Evolutionary conservation across 2,329 filamentous ascomycete species (phyloP), one percentile per base, ranked within the genome.

Genomic region (Aureobasidium sp.): DNA sequence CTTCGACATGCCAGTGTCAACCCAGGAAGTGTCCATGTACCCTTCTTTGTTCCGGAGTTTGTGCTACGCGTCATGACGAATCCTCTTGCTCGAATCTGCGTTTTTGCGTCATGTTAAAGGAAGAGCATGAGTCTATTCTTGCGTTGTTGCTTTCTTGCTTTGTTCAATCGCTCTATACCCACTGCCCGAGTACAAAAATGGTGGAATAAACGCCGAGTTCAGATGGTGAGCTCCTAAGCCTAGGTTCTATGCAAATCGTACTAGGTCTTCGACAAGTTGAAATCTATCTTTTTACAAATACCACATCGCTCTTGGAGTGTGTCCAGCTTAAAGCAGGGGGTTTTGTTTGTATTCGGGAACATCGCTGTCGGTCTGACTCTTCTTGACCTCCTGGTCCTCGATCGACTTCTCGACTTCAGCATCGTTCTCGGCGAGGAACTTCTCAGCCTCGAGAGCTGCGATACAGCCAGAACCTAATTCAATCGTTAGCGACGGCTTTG

Each of bases 361-460:
- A 58, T 79, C 82, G 67, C 81, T 82, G 65, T 83, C 76, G 22
- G 75, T 72, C 14, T 65, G 47, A 53, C 68, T 67, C 69, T 80
- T 80, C 71, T 78, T 76, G 60, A 76, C 78, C 65, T 78, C 77
- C 66, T 80, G 80, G 68, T 80, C 77, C 68, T 78, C 76, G 37
- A 78, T 31, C 45, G 73, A 64, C 78, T 78, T 77, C 49, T 75
- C 73, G 14, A 80, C 70, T 53, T 74, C 78, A 52, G 82, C 82
- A 70, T 93, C 90, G 70, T 93, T 89, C 71, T 97, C 93, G 6
- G 89, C 82, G 61, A 99, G 80, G 80, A 84, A 97, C 76, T 96
- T 96, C 78, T 99, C 94, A 11, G 93, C 93, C 73, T 99, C 94
- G 61, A 99, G 84, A 12, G 93, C 94, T 59, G 94, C 94, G 80